Percentiles rank a stretch among this genome's conserved stretches.
phyloP scores from a whole-genome alignment of 139 green algal species.

The Micractinium sp. region DNA sequence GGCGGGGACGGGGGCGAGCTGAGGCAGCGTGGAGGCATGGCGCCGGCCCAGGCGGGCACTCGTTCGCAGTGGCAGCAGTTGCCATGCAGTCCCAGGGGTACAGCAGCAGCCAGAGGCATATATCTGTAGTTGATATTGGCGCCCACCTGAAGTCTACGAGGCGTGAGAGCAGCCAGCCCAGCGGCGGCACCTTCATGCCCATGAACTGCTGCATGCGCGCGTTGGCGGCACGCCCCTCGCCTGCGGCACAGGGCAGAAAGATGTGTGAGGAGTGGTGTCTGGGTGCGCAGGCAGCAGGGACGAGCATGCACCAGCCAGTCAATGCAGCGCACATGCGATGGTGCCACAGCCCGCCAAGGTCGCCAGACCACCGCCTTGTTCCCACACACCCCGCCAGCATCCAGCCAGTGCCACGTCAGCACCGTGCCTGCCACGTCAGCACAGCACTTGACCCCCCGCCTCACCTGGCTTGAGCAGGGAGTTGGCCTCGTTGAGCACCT shows the following conservation, averaged over 20 bases:
- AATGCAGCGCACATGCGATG: too few relatives aligned
- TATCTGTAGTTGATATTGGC: background rate
- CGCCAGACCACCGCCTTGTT: too few relatives aligned
- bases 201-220: conserved; percentile 13
- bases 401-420: background rate
- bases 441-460: background rate
- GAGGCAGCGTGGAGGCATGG: too few relatives aligned
- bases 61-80: too few relatives aligned
- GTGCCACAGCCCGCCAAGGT: too few relatives aligned
- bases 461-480: conserved; percentile 59
- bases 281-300: too few relatives aligned
- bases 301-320: too few relatives aligned
- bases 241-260: background rate
- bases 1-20: too few relatives aligned
- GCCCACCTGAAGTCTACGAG: conserved; percentile 66
- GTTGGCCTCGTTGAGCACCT: conserved; percentile 80
- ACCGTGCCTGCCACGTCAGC: background rate
- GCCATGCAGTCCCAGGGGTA: too few relatives aligned
- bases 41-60: too few relatives aligned
- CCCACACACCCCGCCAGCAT: background rate
- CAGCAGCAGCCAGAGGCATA: too few relatives aligned
- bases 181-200: conserved; percentile 69
- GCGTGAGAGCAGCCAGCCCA: conserved; percentile 76
- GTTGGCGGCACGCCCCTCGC: conserved; percentile 1
- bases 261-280: too few relatives aligned